Evolutionary conservation across 176 grass and related monocot genomes (phyloP), one percentile per base, ranked within the genome.

Genomic region (Carex cristatella): DNA sequence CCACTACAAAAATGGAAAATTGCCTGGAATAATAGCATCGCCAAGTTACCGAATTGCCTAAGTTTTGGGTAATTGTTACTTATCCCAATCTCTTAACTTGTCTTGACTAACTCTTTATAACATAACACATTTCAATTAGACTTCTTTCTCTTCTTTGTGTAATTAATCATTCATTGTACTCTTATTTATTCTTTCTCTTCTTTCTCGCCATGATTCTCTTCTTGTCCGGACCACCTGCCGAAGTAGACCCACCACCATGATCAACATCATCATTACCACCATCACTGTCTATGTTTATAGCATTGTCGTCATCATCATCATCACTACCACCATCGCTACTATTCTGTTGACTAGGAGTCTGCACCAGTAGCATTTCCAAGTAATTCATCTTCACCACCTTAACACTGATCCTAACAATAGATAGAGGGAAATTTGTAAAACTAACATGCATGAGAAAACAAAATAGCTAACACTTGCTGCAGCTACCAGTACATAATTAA

Each of bases 341-440:
- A 87, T 74, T 38, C 54, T 85, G 15, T 60, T 85, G 64, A 87
- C 13, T 68, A 85, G 42, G 79, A 64, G 90, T 61, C 13, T 82
- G 49, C 85, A 89, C 93, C 95, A 68, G 82, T 91, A 53, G 55
- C 95, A 85, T 93, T 83, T 90, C 77, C 87, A 38, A 4, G 37
- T 46, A 98, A 86, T 85, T 93, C 91, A 28, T 87, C 87, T 64
- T 98, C 1, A 91, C 64, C 84, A n/a, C n/a, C n/a, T n/a, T n/a
- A n/a, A n/a, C 90, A 16, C 89, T 86, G 66, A 82, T 46, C 60
- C 57, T 65, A 28, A 44, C 3, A 40, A 33, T 1, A 80, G n/a
- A 23, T 10, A 42, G 10, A 82, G 15, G 14, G 7, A 63, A 40
- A 32, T 44, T 33, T 63, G 79, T 63, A 19, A 61, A 80, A 64